Percentiles rank a stretch among this genome's conserved stretches.
These are phyloP conservation scores for Neophaeococcomyces mojaviensis DNA, from an alignment of 2,329 filamentous ascomycete species.

Conservation along the genomic window DNA sequence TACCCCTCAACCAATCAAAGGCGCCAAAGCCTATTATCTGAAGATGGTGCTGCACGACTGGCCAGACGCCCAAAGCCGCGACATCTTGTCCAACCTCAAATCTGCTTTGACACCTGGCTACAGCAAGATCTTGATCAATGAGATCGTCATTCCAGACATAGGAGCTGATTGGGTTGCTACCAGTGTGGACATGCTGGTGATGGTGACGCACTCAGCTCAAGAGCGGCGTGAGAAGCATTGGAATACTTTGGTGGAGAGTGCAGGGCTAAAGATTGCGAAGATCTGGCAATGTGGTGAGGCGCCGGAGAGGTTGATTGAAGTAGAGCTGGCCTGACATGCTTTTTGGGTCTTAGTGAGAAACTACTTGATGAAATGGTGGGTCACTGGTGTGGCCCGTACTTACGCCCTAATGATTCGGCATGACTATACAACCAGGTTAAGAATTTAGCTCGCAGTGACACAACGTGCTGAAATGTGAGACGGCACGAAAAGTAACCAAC, in stretches of 20 bases:
- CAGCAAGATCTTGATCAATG: slow-evolving; percentile 38
- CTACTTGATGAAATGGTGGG: too few species aligned
- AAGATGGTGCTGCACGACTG: background rate
- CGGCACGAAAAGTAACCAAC: too few species aligned
- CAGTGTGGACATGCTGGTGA: slow-evolving; percentile 36
- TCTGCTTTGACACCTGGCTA: slow-evolving; percentile 17
- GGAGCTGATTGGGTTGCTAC: slow-evolving; percentile 27
- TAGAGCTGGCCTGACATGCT: too few species aligned
- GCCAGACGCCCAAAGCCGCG: background rate
- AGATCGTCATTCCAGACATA: slow-evolving; percentile 33
- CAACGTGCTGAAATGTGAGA: too few species aligned
- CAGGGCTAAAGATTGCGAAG: slow-evolving; percentile 3
- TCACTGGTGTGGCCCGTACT: too few species aligned
- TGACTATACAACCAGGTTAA: too few species aligned
- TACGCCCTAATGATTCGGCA: too few species aligned
- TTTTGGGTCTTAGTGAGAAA: too few species aligned
- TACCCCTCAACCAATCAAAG: slow-evolving; percentile 1
- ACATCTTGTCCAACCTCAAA: background rate
- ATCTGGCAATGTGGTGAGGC: too few species aligned
- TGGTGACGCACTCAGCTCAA: slow-evolving; percentile 28
- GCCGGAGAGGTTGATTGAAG: too few species aligned
- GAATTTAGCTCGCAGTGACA: too few species aligned
- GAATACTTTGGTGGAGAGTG: slow-evolving; percentile 24
- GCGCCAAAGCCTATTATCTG: background rate
- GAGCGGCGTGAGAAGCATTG: slow-evolving; percentile 37